A percentile compares a stretch with the other conserved stretches of the same genome.
These are phyloP conservation scores for Globisporangium acanthophoron DNA, from an alignment of 352 stramenopile species.

Conservation along the genomic window DNA sequence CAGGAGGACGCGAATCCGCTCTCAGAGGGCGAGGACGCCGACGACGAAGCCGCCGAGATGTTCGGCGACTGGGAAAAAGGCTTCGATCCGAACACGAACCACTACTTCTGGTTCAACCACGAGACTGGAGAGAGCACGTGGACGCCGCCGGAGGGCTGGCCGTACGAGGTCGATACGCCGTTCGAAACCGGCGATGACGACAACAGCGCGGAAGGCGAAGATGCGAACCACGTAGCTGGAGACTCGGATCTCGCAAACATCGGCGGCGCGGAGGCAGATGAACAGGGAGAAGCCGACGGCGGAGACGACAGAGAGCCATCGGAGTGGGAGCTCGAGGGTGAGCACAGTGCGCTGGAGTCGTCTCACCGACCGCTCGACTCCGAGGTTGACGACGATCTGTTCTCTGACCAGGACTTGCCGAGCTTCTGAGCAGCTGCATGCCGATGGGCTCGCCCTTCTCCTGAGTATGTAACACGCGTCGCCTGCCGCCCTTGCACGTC, in stretches of 20 bases:
- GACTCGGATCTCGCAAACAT: constrained; percentile 6
- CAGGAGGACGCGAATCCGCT: constrained; percentile 17
- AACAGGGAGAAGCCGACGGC: not conserved
- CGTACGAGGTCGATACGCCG: constrained; percentile 56
- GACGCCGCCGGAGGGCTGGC: constrained; percentile 72
- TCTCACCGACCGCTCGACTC: constrained; percentile 23
- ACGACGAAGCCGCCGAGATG: constrained; percentile 70
- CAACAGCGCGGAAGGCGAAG: constrained; percentile 14
- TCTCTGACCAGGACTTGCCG: constrained; percentile 45
- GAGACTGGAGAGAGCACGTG: constrained; percentile 71
- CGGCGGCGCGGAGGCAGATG: constrained; percentile 5
- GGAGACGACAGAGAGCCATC: constrained; percentile 12
- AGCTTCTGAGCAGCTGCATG: constrained; percentile 23
- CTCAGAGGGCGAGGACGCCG: constrained; percentile 39
- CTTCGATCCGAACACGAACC: constrained; percentile 72
- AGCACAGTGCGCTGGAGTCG: constrained; percentile 15
- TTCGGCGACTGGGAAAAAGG: constrained; percentile 86
- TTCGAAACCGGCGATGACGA: constrained; percentile 39
- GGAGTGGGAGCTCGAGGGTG: constrained; percentile 9
- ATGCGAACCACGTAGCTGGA: not conserved
- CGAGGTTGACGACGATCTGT: constrained; percentile 53
- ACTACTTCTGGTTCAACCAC: constrained; percentile 90
- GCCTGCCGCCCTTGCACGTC: not conserved
- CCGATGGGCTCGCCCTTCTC: not conserved
- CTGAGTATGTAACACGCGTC: not conserved